Percentiles rank a stretch among this genome's conserved stretches.
These are phyloP conservation scores for Syzygium jambos DNA, from an alignment of 345 rosid genomes.

Conservation along the genomic window DNA sequence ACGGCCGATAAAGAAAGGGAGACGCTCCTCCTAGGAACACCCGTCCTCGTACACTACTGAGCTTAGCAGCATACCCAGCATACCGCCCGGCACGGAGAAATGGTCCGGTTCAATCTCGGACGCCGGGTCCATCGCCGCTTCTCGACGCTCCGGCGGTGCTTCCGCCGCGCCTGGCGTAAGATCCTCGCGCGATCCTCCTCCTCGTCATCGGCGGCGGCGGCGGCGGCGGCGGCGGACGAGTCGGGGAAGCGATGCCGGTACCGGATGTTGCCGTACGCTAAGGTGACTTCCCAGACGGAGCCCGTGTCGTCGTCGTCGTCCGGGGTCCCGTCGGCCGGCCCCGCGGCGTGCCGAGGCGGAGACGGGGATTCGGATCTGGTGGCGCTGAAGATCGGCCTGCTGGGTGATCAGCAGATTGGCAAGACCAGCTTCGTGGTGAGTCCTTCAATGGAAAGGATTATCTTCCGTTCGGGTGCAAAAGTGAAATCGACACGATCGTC, in stretches of 20 bases:
- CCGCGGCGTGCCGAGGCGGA: neutral
- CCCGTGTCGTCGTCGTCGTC: neutral
- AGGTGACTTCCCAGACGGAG: slow-evolving; percentile 8
- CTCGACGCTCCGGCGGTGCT: slow-evolving; percentile 41
- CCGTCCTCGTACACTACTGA: neutral
- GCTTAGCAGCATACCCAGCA: neutral
- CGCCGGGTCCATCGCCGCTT: slow-evolving; percentile 40
- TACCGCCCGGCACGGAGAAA: neutral
- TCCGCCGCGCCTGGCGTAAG: slow-evolving; percentile 36
- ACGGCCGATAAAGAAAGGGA: neutral
- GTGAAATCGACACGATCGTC: neutral
- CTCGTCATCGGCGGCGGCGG: neutral
- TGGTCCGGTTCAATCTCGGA: slow-evolving; percentile 26
- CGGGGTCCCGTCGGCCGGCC: neutral
- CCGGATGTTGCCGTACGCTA: slow-evolving; percentile 27
- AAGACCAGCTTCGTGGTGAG: slow-evolving; percentile 76
- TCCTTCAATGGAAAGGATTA: neutral
- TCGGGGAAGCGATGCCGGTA: slow-evolving; percentile 43
- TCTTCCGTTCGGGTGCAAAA: neutral
- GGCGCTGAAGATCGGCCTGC: slow-evolving; percentile 66
- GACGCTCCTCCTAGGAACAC: neutral
- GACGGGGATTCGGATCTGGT: slow-evolving; percentile 65
- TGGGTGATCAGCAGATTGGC: slow-evolving; percentile 72
- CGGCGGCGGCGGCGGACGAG: neutral
- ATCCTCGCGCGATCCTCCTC: slow-evolving; percentile 19